phyloP scores from a whole-genome alignment of 2,329 filamentous ascomycete genomes.

The Sordariomycetes sp. region DNA sequence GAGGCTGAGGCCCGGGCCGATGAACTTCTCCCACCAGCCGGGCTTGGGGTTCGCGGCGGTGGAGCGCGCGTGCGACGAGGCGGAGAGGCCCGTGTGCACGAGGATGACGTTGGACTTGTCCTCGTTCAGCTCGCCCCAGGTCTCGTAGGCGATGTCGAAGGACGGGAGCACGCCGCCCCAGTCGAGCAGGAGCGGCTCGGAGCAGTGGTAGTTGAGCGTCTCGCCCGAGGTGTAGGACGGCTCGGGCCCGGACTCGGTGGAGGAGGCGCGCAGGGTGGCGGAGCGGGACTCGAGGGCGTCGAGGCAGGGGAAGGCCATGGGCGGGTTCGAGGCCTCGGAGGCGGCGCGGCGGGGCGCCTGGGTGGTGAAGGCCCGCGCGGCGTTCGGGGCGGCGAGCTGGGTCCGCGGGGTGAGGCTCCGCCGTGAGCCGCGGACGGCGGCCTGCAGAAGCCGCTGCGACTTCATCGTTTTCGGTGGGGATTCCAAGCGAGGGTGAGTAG shows the following conservation, averaged over 20 bases:
- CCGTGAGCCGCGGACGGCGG: neutral
- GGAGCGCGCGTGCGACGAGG: slow-evolving; percentile 94
- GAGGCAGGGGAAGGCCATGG: slow-evolving; percentile 82
- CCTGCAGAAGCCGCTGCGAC: neutral
- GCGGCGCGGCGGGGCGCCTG: slow-evolving; percentile 1
- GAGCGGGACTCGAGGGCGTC: slow-evolving; percentile 75
- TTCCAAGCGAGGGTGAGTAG: neutral
- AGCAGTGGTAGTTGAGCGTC: slow-evolving; percentile 67
- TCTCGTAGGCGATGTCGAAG: slow-evolving; percentile 87
- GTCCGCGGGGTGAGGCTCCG: slow-evolving; percentile 1
- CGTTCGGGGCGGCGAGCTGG: neutral
- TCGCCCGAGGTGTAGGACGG: slow-evolving; percentile 86
- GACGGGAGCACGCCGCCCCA: slow-evolving; percentile 89
- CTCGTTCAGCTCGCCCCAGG: slow-evolving; percentile 74
- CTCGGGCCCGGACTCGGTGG: slow-evolving; percentile 67
- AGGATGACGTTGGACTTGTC: slow-evolving; percentile 83
- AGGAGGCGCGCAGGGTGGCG: slow-evolving; percentile 48
- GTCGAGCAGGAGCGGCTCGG: slow-evolving; percentile 70
- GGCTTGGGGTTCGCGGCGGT: slow-evolving; percentile 78
- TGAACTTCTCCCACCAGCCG: slow-evolving; percentile 99
- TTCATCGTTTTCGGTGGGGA: neutral
- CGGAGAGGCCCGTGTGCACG: slow-evolving; percentile 86
- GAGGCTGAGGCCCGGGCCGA: slow-evolving; percentile 73
- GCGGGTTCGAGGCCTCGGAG: slow-evolving; percentile 57
- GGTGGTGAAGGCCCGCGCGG: neutral